A percentile compares a stretch with the other conserved stretches of the same genome.
Evolutionary conservation across 257 asterid species (phyloP).

Genomic region (Solanum dulcamara): DNA sequence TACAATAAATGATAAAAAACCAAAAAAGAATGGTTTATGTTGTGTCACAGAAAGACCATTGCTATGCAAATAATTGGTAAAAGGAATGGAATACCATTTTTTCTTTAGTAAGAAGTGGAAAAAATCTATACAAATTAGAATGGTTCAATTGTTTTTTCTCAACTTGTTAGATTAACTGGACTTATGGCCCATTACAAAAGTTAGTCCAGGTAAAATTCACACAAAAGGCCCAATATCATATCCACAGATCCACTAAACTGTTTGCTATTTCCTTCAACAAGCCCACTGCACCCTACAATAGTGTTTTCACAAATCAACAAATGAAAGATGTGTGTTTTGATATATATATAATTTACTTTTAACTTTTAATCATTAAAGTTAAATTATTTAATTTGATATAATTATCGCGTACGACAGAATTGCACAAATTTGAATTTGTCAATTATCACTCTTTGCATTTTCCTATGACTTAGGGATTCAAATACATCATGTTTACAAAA

Average conservation of each 20-base stretch:
- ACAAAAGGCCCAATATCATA: not conserved
- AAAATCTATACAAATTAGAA: too few relatives aligned
- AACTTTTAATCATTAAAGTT: too few relatives aligned
- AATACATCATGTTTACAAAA: not conserved
- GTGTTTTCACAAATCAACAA: too few relatives aligned
- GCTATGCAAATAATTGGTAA: too few relatives aligned
- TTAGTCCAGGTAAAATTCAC: not conserved
- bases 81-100: not conserved
- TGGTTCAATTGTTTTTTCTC: not conserved
- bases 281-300: too few relatives aligned
- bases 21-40: not conserved
- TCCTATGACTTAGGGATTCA: not conserved
- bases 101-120: not conserved
- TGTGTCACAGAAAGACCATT: not conserved
- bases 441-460: not conserved
- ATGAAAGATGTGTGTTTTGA: too few relatives aligned
- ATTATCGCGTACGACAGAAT: not conserved
- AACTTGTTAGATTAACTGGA: too few relatives aligned
- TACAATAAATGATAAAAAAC: not conserved
- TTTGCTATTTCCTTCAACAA: too few relatives aligned
- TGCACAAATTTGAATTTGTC: not conserved
- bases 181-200: not conserved
- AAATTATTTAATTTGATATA: not conserved
- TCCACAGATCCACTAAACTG: not conserved
- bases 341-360: too few relatives aligned